Base-by-base conservation (phyloP, 2,329 filamentous ascomycete species). In the Epichloe scottii region DNA sequence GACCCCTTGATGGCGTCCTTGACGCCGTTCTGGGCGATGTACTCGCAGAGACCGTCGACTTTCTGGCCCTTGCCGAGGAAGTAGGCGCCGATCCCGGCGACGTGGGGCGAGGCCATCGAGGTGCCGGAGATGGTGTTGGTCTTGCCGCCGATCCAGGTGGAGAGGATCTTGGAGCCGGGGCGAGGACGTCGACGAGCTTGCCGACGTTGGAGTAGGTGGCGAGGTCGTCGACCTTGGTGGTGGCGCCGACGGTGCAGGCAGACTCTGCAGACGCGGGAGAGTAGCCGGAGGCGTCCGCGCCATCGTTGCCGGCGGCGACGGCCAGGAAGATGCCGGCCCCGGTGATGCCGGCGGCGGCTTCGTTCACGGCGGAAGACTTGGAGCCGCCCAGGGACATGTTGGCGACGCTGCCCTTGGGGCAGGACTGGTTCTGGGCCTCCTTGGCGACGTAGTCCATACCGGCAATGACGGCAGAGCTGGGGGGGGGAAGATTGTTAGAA, bases 321-420 rank as follows among this genome's bases (percentile, higher is more conserved):
- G 71, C 75, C 41, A 77, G 66, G 57, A 76, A 75, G 53, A 78
- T 62, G 38, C 74, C 75, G 2, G 63, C 61, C 17, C 53, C 52
- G 56, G 74, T 65, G 40, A 75, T 66, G 42, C 59, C 61, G 23
- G 63, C 64, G 30, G 76, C 73, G 15, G 74, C 75, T 37, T 58
- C 59, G 68, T 79, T 79, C 55, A 78, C 59, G 35, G 73, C 60
- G 0, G 63, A 44, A 5, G 72, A 74, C 56, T 58, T 62, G 52
- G 56, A 46, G n/a, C 75, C 76, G 42, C 76, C 76, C 11, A 80
- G 70, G 8, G 73, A 77, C 74, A 79, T 76, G 66, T 73, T 77
- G 58, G 72, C 71, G 38, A 79, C 71, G 43, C 69, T 62, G 41
- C 72, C 71, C 48, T 63, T 67, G 58, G 66, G 62, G 64, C 71